Percentiles rank a stretch among this genome's conserved stretches.
These are phyloP conservation scores for Phytopythium litorale DNA, from an alignment of 352 stramenopile genomes.

Conservation along the genomic window DNA sequence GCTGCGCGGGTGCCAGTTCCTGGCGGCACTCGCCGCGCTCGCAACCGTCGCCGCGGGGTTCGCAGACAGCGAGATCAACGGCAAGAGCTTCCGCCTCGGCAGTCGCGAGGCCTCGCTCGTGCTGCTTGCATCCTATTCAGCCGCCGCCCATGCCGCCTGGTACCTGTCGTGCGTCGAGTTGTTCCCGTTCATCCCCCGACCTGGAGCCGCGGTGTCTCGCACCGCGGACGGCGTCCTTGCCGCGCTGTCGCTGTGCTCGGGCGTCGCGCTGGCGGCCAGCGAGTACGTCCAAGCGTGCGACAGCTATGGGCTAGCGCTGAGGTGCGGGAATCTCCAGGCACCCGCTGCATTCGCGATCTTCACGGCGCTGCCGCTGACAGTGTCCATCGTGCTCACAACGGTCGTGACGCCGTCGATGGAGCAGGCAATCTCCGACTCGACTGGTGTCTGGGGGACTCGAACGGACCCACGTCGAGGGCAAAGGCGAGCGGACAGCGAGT, in stretches of 20 bases:
- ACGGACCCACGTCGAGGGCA: too few species aligned
- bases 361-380: constrained; percentile 21
- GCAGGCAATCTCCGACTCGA: background rate
- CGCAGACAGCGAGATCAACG: constrained; percentile 9
- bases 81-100: constrained; percentile 18
- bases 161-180: constrained; percentile 25
- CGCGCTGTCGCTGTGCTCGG: constrained; percentile 22
- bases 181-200: constrained; percentile 25
- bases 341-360: constrained; percentile 33
- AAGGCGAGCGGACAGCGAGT: background rate
- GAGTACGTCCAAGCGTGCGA: constrained; percentile 32
- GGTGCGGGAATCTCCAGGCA: constrained; percentile 37
- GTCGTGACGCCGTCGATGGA: constrained; percentile 17
- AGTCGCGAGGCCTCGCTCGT: constrained; percentile 21
- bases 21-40: constrained; percentile 25
- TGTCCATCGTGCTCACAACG: constrained; percentile 25
- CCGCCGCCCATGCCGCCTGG: constrained; percentile 17
- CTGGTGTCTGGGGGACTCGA: too few species aligned
- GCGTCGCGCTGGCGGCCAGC: constrained; percentile 18
- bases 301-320: constrained; percentile 20
- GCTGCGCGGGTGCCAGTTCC: constrained; percentile 25
- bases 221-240: constrained; percentile 22
- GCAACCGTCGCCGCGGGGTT: constrained; percentile 16
- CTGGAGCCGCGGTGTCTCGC: constrained; percentile 21
- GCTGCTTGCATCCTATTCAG: constrained; percentile 22